Conservation (phyloP, 2,329 filamentous ascomycete genomes). For the Calonectria naviculata region DNA sequence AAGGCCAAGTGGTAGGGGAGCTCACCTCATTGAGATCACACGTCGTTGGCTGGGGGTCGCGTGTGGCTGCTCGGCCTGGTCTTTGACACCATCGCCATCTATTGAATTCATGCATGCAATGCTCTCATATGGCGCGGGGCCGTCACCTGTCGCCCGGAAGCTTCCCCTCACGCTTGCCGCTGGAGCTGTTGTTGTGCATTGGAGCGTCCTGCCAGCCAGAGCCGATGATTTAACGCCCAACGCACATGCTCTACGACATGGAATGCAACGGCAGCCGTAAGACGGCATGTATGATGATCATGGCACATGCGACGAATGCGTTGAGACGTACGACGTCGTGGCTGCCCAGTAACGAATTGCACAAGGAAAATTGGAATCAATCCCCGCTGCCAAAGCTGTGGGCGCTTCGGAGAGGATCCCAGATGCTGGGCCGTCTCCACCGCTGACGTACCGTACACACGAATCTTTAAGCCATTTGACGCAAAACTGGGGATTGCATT, state of each 20-base stretch:
- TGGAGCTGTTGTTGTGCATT: not conserved
- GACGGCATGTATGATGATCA: not conserved
- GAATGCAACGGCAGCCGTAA: slow-evolving; percentile 1
- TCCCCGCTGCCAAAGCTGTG: slow-evolving; percentile 4
- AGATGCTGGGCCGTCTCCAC: slow-evolving; percentile 19
- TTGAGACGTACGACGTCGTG: slow-evolving; percentile 6
- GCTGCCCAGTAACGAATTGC: slow-evolving; percentile 3
- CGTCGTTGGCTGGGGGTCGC: not conserved
- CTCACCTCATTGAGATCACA: not conserved
- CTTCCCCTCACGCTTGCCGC: slow-evolving; percentile 1
- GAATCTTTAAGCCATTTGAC: slow-evolving; percentile 19
- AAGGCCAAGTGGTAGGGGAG: not conserved
- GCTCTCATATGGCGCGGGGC: not conserved
- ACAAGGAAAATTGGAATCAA: not conserved
- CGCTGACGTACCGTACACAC: slow-evolving; percentile 24
- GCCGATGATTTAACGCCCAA: not conserved
- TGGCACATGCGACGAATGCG: slow-evolving; percentile 3
- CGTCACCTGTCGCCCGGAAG: not conserved
- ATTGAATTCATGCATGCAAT: slow-evolving; percentile 7
- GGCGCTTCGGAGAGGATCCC: slow-evolving; percentile 9
- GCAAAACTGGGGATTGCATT: not conserved
- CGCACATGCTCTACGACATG: not conserved
- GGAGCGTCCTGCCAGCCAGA: not conserved
- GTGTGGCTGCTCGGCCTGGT: not conserved
- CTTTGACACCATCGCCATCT: slow-evolving; percentile 9